A percentile compares a stretch with the other conserved stretches of the same genome.
Conservation (phyloP, 2,329 filamentous ascomycete genomes). For the Penicillium sp. region DNA sequence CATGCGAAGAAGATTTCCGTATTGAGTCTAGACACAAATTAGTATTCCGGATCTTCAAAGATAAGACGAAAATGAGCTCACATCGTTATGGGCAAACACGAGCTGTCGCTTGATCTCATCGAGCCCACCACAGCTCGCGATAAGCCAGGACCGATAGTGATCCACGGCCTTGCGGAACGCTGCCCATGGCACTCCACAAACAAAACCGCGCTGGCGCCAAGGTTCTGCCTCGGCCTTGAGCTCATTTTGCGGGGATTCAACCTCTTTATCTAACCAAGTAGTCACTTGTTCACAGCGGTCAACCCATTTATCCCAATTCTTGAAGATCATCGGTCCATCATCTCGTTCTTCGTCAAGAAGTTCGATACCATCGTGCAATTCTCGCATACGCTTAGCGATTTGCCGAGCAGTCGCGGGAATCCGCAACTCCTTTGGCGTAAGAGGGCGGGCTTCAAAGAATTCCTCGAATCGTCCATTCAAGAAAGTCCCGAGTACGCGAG, state of each 20-base stretch:
- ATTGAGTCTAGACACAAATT: conserved; percentile 72
- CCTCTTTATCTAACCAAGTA: conserved; percentile 58
- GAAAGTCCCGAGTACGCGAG: conserved; percentile 87
- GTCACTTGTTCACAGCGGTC: conserved; percentile 58
- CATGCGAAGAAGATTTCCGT: conserved; percentile 89
- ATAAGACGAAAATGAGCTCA: conserved; percentile 48
- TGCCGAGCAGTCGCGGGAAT: conserved; percentile 81
- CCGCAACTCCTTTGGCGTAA: conserved; percentile 75
- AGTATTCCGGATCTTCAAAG: conserved; percentile 11
- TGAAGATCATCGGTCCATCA: conserved; percentile 79
- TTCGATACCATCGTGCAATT: conserved; percentile 91
- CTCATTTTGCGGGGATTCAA: conserved; percentile 51
- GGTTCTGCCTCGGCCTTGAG: conserved; percentile 46
- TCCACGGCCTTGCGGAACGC: conserved; percentile 73
- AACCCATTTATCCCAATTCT: conserved; percentile 94
- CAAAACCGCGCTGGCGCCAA: conserved; percentile 71
- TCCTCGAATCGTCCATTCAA: conserved; percentile 94
- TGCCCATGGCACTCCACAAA: conserved; percentile 83
- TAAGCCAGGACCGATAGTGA: conserved; percentile 75
- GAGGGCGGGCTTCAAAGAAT: conserved; percentile 80
- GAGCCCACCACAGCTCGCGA: conserved; percentile 67
- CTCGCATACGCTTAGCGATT: conserved; percentile 96
- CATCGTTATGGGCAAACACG: conserved; percentile 97
- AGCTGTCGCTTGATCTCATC: conserved; percentile 70
- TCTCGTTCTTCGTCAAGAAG: conserved; percentile 75